Conservation (phyloP, 306 rosid genomes). For the Dryas drummondii region DNA sequence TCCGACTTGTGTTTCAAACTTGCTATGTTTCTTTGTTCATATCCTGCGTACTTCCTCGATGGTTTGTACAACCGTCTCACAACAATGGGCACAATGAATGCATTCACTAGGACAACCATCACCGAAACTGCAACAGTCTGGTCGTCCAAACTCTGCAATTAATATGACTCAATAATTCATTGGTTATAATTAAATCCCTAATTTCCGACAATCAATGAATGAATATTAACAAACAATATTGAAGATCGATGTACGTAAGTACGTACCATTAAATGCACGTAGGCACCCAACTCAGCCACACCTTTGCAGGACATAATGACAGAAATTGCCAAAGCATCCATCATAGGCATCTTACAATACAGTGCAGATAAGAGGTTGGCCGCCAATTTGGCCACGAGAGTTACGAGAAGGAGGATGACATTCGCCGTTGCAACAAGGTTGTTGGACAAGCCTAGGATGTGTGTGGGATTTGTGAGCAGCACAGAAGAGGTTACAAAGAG, state of each 20-base stretch:
- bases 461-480: conserved; percentile 22
- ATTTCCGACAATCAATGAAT: too few relatives aligned
- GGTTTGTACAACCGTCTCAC: conserved; percentile 58
- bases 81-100: conserved; percentile 39
- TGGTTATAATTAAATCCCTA: too few relatives aligned
- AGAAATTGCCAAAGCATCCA: conserved; percentile 65
- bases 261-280: background rate
- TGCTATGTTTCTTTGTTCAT: conserved; percentile 45
- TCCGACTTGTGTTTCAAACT: conserved; percentile 37
- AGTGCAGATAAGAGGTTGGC: conserved; percentile 58
- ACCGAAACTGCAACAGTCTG: background rate
- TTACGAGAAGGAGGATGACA: conserved; percentile 33
- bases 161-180: too few relatives aligned
- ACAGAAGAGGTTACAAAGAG: conserved; percentile 42
- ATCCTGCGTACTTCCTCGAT: conserved; percentile 53
- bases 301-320: conserved; percentile 71
- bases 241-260: too few relatives aligned
- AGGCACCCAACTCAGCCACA: conserved; percentile 46
- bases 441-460: background rate
- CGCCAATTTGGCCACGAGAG: conserved; percentile 34
- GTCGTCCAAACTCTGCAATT: background rate
- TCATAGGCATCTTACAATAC: conserved; percentile 50
- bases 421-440: background rate
- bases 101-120: background rate
- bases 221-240: too few relatives aligned